phyloP scores from a whole-genome alignment of 192 early-diverging fungal genomes.

The Coemansia sp. region DNA sequence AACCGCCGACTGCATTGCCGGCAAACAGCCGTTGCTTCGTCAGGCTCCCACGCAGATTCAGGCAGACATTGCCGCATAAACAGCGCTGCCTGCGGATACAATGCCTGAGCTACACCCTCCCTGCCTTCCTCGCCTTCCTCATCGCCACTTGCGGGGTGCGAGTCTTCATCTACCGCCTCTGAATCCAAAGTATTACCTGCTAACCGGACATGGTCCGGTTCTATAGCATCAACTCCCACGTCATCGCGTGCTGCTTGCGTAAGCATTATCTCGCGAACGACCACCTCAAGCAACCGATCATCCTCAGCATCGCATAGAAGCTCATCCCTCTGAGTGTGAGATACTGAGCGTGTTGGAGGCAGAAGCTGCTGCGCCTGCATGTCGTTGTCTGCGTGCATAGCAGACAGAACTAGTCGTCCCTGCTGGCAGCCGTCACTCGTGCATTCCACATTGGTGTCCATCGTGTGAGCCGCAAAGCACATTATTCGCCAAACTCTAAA shows the following conservation, averaged over 20 bases:
- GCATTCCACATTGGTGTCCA: conserved; percentile 4
- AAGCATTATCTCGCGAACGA: not conserved
- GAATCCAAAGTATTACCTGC: not conserved
- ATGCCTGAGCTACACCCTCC: not conserved
- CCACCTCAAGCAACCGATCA: not conserved
- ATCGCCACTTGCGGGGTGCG: not conserved
- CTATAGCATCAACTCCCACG: not conserved
- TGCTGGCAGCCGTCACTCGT: not conserved
- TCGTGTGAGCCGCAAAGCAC: conserved; percentile 12
- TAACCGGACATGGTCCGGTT: not conserved
- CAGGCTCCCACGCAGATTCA: conserved; percentile 76
- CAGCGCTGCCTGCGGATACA: conserved; percentile 33
- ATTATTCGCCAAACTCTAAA: conserved; percentile 4
- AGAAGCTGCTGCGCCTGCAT: not conserved
- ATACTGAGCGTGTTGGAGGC: not conserved
- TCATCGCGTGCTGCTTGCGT: conserved; percentile 12
- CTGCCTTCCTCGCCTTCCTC: not conserved
- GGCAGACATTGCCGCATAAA: conserved; percentile 49
- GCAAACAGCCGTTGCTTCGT: conserved; percentile 71
- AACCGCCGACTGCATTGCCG: conserved; percentile 72
- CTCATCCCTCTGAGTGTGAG: not conserved
- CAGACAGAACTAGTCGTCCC: not conserved
- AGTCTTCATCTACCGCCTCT: not conserved
- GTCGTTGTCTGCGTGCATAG: not conserved
- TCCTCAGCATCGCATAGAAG: conserved; percentile 10